Conservation (phyloP, 176 grass and related monocot genomes). For the Carex myosuroides region DNA sequence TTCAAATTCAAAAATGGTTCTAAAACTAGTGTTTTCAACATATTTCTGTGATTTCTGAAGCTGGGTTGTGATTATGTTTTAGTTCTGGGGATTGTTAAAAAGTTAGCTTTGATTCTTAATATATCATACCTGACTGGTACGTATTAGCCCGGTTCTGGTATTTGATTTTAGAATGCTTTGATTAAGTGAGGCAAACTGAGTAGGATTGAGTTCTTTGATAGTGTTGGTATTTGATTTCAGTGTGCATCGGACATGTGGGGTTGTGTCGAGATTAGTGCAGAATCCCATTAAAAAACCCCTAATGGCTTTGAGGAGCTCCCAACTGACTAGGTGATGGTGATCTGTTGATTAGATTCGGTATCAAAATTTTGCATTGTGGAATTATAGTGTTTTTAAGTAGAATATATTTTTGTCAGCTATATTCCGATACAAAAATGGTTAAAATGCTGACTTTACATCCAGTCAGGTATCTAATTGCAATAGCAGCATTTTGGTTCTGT, state of each 20-base stretch:
- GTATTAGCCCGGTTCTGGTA: not conserved
- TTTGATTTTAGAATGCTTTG: not conserved
- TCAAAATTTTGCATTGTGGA: not conserved
- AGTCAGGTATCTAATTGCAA: not conserved
- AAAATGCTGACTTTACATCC: not conserved
- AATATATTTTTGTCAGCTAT: not conserved
- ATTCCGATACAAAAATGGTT: not conserved
- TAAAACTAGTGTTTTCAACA: not conserved
- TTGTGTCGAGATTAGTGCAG: not conserved
- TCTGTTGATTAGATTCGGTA: not conserved
- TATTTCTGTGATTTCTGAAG: constrained; percentile 1
- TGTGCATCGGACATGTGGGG: not conserved
- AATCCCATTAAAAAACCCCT: not conserved
- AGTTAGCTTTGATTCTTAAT: not conserved
- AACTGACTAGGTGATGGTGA: not conserved
- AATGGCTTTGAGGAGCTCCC: not conserved
- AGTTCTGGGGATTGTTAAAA: not conserved
- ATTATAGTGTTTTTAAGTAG: not conserved
- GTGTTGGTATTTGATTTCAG: not conserved
- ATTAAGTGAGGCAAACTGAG: not conserved
- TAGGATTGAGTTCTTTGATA: not conserved
- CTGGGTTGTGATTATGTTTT: not conserved
- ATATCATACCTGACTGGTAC: not conserved
- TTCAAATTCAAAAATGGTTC: not conserved
- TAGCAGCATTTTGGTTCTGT: not conserved